A percentile compares a stretch with the other conserved stretches of the same genome.
Evolutionary conservation across 192 early-diverging fungal species (phyloP).

Genomic region (Mortierella claussenii): DNA sequence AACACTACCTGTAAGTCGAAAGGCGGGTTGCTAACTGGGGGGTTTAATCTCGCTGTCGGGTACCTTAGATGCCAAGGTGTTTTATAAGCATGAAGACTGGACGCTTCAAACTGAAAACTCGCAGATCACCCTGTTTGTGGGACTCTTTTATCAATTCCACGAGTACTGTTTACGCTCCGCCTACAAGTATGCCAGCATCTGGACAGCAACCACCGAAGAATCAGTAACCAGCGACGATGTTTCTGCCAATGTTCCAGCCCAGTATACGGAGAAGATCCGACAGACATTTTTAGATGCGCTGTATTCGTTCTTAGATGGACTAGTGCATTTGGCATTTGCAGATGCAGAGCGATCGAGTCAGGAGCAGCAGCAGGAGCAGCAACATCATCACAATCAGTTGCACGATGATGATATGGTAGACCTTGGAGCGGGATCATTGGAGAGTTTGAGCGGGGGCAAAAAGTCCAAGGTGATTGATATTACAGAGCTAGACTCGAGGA

Average conservation of each 20-base stretch:
- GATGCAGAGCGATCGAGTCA: constrained; percentile 54
- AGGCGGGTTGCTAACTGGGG: too few relatives aligned
- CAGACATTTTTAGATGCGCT: constrained; percentile 75
- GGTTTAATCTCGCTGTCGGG: too few relatives aligned
- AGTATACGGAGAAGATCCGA: constrained; percentile 67
- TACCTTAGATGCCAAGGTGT: constrained; percentile 80
- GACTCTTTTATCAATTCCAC: constrained; percentile 75
- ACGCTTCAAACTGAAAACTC: constrained; percentile 66
- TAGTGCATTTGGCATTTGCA: constrained; percentile 74
- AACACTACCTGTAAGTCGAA: too few relatives aligned
- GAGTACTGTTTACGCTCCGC: constrained; percentile 73
- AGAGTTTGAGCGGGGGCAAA: background rate
- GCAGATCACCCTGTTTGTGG: constrained; percentile 71
- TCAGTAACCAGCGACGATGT: constrained; percentile 18
- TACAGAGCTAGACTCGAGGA: constrained; percentile 65
- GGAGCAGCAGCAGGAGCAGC: constrained; percentile 28
- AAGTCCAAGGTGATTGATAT: constrained; percentile 29
- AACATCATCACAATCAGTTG: background rate
- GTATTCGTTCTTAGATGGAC: constrained; percentile 83
- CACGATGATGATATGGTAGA: constrained; percentile 39
- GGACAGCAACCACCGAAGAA: constrained; percentile 55
- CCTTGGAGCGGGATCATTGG: constrained; percentile 34
- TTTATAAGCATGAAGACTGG: constrained; percentile 81
- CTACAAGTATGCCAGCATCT: constrained; percentile 65
- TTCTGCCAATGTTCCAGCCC: constrained; percentile 58